Evolutionary conservation across 768 basidiomycete species (phyloP), one percentile per base, ranked within the genome.

Genomic region (Pholiota microspora): DNA sequence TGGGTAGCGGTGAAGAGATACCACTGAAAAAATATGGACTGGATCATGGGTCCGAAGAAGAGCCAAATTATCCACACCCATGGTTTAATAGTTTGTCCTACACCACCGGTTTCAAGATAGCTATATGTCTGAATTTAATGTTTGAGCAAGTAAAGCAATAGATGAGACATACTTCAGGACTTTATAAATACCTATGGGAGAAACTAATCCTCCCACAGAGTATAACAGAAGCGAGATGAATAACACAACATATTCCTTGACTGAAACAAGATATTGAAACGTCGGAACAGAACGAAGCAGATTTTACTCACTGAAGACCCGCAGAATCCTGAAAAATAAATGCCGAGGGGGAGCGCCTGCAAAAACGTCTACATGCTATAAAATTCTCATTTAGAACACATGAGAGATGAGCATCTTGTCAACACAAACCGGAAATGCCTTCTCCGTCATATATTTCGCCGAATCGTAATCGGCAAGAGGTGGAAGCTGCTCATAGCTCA

Each of bases 401-500:
- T 51, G n/a, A 21, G 64, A 42, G 10, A 16, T 13, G 44, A 4
- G 15, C 0, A 16, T 4, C 16, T 31, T 31, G 12, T 31, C 2
- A 21, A 21, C n/a, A 42, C 61, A n/a, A 18, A 62, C 61, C 10
- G 38, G 25, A 28, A 52, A 66, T 12, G 58, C 46, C 8, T 50
- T 46, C 5, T 44, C 34, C 15, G 62, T 63, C 4, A 68, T 32
- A 56, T 59, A n/a, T n/a, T 60, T 56, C 7, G 63, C 59, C 36
- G 54, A 45, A 57, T 88, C 86, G 51, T 80, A 79, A 54, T 85
- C 83, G 3, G 80, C 79, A 69, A 88, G 76, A 1, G 81, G 82
- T 6, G 84, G 84, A 36, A 85, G 67, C 44, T 82, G 62, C 40
- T 85, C 82, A 34, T 69, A 66, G 0, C 76, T 62, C 1, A 84